A percentile compares a stretch with the other conserved stretches of the same genome.
Conservation (phyloP, 345 rosid genomes). For the Boechera stricta region DNA sequence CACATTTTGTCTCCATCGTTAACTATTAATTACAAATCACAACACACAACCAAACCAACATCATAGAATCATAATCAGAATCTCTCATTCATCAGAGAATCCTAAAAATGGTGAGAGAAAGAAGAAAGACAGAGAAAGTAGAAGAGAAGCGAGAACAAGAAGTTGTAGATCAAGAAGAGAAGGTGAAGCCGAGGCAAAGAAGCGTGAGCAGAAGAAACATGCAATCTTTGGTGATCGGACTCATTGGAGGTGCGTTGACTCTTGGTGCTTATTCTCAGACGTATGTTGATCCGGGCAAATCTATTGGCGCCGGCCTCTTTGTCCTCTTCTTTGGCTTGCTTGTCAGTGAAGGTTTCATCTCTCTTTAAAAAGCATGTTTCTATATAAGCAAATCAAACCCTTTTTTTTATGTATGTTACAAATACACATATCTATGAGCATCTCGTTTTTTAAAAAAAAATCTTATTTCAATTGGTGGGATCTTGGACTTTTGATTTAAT, state of each 20-base stretch:
- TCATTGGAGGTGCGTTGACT: constrained; percentile 75
- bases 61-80: constrained; percentile 17
- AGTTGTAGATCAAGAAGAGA: constrained; percentile 37
- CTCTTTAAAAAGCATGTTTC: constrained; percentile 43
- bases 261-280: constrained; percentile 78
- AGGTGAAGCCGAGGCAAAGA: constrained; percentile 33
- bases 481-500: constrained; percentile 24
- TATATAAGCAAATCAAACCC: neutral
- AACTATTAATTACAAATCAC: constrained; percentile 35
- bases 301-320: constrained; percentile 63
- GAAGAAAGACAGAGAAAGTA: constrained; percentile 40
- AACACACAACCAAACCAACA: constrained; percentile 27
- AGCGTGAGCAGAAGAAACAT: constrained; percentile 51
- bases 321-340: constrained; percentile 77
- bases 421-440: constrained; percentile 10
- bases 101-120: constrained; percentile 40
- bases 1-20: constrained; percentile 29
- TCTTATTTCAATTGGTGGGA: neutral
- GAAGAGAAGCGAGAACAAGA: constrained; percentile 40
- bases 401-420: constrained; percentile 9
- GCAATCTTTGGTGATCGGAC: constrained; percentile 64
- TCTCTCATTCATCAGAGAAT: constrained; percentile 21
- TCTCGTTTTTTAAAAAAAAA: neutral
- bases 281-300: constrained; percentile 56
- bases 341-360: constrained; percentile 72